A percentile compares a stretch with the other conserved stretches of the same genome.
These are phyloP conservation scores for Sanghuangporus weigelae DNA, from an alignment of 1,284 basidiomycete species.

Conservation along the genomic window DNA sequence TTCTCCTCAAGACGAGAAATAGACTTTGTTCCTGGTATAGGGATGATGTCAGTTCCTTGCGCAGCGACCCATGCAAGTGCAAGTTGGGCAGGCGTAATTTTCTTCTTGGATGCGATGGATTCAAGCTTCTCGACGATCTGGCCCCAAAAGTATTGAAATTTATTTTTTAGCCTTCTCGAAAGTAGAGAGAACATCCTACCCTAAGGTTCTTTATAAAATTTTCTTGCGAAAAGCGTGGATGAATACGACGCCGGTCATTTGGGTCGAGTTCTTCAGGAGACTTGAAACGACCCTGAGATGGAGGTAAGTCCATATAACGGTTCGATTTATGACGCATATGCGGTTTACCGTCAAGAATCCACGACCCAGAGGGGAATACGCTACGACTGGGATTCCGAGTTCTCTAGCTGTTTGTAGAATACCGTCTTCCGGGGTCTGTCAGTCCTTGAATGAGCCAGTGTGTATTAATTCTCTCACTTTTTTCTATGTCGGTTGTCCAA, in stretches of 20 bases:
- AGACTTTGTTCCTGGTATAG: slow-evolving; percentile 29
- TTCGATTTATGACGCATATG: neutral
- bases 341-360: slow-evolving; percentile 18
- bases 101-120: slow-evolving; percentile 26
- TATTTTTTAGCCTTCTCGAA: neutral
- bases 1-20: slow-evolving; percentile 30
- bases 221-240: slow-evolving; percentile 21
- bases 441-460: neutral
- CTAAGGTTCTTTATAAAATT: slow-evolving; percentile 34
- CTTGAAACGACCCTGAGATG: slow-evolving; percentile 31
- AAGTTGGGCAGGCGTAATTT: slow-evolving; percentile 35
- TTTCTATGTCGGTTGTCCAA: slow-evolving; percentile 19
- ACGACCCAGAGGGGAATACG: slow-evolving; percentile 20
- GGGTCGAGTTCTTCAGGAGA: slow-evolving; percentile 30
- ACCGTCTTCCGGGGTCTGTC: slow-evolving; percentile 11
- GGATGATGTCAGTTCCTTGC: slow-evolving; percentile 30
- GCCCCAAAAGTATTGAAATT: neutral
- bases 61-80: slow-evolving; percentile 36
- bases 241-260: slow-evolving; percentile 26
- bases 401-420: slow-evolving; percentile 19
- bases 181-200: neutral
- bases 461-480: slow-evolving; percentile 7
- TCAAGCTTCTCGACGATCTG: slow-evolving; percentile 30
- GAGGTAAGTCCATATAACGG: neutral
- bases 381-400: slow-evolving; percentile 22